Evolutionary conservation across 2,329 filamentous ascomycete species (phyloP), one percentile per base, ranked within the genome.

Genomic region (Alternaria conjuncta): DNA sequence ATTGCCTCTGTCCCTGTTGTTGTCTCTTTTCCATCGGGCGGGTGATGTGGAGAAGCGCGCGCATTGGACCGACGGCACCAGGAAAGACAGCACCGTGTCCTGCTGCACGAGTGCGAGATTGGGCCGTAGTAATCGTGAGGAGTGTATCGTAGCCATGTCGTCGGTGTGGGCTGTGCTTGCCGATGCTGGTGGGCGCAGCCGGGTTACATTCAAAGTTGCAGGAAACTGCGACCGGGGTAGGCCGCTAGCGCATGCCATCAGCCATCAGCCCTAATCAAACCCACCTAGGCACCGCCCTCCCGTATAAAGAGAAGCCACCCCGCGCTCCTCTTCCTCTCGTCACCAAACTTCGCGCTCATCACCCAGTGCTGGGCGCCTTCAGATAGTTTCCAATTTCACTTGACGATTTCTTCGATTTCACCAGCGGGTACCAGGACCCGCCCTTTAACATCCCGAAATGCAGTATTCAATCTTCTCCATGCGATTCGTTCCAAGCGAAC

Each of bases 1-100:
- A 56, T 97, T 88, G 47, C 94, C 95, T 65, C 96, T 91, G 65
- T 88, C 83, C 69, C 87, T 89, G 84, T 93, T 97, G 82, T 88
- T 88, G 83, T 97, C 94, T 76, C 89, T 88, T 65, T 83, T 85
- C 75, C 82, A 83, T 79, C 84, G 82, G 69, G 72, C 84, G 71
- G 82, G 83, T 67, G 79, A 82, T 67, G 81, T 81, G 55, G 86
- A 86, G 61, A 88, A 90, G 45, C 66, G 66, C n/a, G 68, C 55
- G 68, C 69, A 70, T 59, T 68, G 70, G 57, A 70, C 55, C 8
- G 74, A 70, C 9, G 76, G 74, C 20, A 63, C 62, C 18, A 77
- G 69, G 58, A 78, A 72, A 11, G 72, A 67, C 66, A 75, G 64
- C 20, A 76, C 57, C 20, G 67, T 61, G 49, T 76, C 72, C 20